Evolutionary conservation across 2,329 filamentous ascomycete genomes (phyloP).

Genomic region (Aspergillus sp.): DNA sequence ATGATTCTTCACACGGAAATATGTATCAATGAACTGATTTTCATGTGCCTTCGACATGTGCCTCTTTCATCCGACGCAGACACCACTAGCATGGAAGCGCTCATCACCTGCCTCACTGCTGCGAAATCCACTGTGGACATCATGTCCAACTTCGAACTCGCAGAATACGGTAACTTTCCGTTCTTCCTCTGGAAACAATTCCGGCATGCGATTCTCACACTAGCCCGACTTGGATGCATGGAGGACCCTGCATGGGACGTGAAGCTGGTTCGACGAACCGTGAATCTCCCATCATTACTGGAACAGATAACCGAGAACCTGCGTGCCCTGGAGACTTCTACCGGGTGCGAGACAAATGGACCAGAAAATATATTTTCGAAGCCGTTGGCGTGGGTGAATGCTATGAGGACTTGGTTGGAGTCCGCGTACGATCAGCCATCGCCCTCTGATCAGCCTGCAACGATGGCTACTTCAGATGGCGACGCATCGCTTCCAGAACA

Average conservation of each 20-base stretch:
- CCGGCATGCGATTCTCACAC: constrained; percentile 16
- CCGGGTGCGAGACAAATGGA: neutral
- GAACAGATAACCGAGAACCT: constrained; percentile 14
- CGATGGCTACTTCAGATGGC: neutral
- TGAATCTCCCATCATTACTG: constrained; percentile 23
- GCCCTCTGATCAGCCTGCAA: neutral
- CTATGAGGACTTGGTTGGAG: neutral
- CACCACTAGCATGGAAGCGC: constrained; percentile 20
- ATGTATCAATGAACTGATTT: constrained; percentile 21
- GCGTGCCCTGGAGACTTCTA: neutral
- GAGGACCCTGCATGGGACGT: constrained; percentile 29
- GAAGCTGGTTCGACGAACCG: constrained; percentile 23
- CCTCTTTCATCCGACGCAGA: constrained; percentile 19
- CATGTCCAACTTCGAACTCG: constrained; percentile 14
- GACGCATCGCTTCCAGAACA: neutral
- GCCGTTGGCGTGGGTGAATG: constrained; percentile 1
- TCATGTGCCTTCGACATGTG: constrained; percentile 5
- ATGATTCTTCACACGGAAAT: constrained; percentile 16
- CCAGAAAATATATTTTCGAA: neutral
- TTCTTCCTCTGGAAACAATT: constrained; percentile 26
- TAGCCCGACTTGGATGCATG: constrained; percentile 23
- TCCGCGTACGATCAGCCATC: neutral
- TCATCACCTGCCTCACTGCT: constrained; percentile 20
- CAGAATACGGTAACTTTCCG: constrained; percentile 15
- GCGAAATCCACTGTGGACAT: constrained; percentile 22